Base-by-base conservation (phyloP, 2,329 filamentous ascomycete genomes). In the Clathrospora elynae region DNA sequence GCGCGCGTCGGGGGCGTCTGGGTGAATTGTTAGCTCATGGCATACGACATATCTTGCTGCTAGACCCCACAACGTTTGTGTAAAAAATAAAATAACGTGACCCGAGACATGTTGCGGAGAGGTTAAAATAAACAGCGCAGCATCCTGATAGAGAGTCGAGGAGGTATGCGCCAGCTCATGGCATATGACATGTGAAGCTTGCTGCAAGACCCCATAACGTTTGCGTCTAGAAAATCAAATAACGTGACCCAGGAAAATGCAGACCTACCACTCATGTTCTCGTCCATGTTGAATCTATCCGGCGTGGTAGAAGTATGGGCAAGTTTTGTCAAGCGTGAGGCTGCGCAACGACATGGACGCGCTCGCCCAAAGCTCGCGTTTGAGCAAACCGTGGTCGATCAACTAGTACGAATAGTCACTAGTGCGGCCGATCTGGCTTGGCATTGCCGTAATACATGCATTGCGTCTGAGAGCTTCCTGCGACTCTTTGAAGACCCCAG, bases 1-100 rank as follows among this genome's bases (percentile, higher is more conserved):
- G 41, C 56, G 59, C 26, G 53, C 49, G 35, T 66, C 62, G 57
- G 62, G 38, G 51, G 73, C 71, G 59, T 75, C 78, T 77, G 44
- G 28, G 9, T 36, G 13, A 11, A 18, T 14, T 24, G 23, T 52
- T 30, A 49, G 49, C n/a, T n/a, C n/a, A n/a, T n/a, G n/a, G n/a
- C n/a, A n/a, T n/a, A n/a, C n/a, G n/a, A n/a, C n/a, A n/a, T n/a
- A n/a, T n/a, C n/a, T n/a, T n/a, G n/a, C n/a, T n/a, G n/a, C n/a
- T n/a, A n/a, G n/a, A n/a, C n/a, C n/a, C n/a, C n/a, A n/a, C n/a
- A n/a, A n/a, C n/a, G n/a, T n/a, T n/a, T n/a, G n/a, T n/a, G n/a
- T n/a, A n/a, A n/a, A n/a, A n/a, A n/a, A n/a, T n/a, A n/a, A n/a
- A n/a, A n/a, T n/a, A n/a, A n/a, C n/a, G n/a, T n/a, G n/a, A n/a